Evolutionary conservation across 345 rosid species (phyloP), one percentile per base, ranked within the genome.

Genomic region (Aquilaria sinensis): DNA sequence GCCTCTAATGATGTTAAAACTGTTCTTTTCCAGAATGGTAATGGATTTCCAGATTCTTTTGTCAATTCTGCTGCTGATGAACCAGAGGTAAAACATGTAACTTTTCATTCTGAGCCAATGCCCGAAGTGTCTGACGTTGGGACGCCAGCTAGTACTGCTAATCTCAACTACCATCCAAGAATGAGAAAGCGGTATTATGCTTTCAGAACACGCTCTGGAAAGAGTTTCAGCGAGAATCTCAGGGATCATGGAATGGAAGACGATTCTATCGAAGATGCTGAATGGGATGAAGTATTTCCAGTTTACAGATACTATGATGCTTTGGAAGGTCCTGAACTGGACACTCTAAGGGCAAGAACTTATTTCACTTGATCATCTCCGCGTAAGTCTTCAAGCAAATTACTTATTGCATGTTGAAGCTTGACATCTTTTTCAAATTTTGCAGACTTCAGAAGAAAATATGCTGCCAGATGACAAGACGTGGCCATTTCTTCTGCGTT

Each of bases 401-500:
- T 14, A 3, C 11, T 3, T 3, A 56, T 12, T 31, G 32, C 31
- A 37, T 34, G 32, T 1, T 12, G 3, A 32, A 4, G 41, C 12
- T 14, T 43, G 9, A 6, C 15, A 6, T 57, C 12, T 57, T 34
- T 12, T 37, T n/a, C 47, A 55, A 9, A n/a, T 33, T 37, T 45
- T 23, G 56, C 79, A 92, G 96, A 74, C 83, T 51, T 84, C 77
- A 4, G 98, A 92, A 78, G 73, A 83, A 69, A 83, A 83, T 53
- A 75, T 89, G 15, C 81, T 92, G 33, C 98, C 97, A 5, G 85
- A 76, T 2, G 91, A 87, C 78, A 84, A 78, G 80, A 74, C 53
- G 15, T 92, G 98, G 97, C 98, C 98, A 23, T 92, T 92, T 70
- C 93, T 92, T 68, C 86, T 89, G 2, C 82, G 96, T 15, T 92